Evolutionary conservation across 768 basidiomycete species (phyloP).

Genomic region (Pulveroboletus sp.): DNA sequence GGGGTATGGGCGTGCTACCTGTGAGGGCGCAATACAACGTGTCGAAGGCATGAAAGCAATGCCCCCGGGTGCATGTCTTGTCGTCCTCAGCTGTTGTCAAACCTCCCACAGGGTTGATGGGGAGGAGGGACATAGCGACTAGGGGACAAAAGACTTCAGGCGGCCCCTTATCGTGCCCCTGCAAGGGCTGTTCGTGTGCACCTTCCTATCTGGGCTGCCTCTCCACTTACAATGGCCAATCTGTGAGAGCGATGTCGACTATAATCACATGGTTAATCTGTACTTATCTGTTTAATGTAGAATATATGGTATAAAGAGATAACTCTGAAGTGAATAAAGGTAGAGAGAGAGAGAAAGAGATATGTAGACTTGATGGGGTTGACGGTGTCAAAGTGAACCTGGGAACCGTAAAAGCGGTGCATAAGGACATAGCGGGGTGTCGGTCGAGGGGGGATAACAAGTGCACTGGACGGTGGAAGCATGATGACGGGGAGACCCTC

Average conservation of each 20-base stretch:
- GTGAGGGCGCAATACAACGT: conserved; percentile 74
- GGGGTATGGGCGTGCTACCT: conserved; percentile 44
- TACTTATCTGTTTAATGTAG: conserved; percentile 32
- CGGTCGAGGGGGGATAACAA: conserved; percentile 8
- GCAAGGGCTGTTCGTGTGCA: neutral
- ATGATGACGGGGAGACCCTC: conserved; percentile 20
- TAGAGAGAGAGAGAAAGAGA: conserved; percentile 12
- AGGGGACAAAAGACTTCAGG: conserved; percentile 18
- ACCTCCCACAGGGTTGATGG: conserved; percentile 44
- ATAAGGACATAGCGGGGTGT: conserved; percentile 27
- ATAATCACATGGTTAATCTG: conserved; percentile 34
- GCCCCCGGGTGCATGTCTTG: conserved; percentile 60
- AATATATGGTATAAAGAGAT: conserved; percentile 40
- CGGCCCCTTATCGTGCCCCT: neutral
- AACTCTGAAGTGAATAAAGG: conserved; percentile 33
- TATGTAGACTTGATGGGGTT: conserved; percentile 7
- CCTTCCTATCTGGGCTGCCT: conserved; percentile 28
- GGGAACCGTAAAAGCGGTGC: conserved; percentile 19
- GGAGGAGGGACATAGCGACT: conserved; percentile 51
- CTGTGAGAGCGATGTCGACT: conserved; percentile 16
- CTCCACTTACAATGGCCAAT: neutral
- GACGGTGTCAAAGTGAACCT: conserved; percentile 23
- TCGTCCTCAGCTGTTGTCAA: conserved; percentile 35
- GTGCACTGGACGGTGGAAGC: conserved; percentile 18
- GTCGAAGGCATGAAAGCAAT: conserved; percentile 82